These are phyloP conservation scores for Jaapia argillacea DNA, from an alignment of 768 basidiomycete species.

Conservation along the genomic window DNA sequence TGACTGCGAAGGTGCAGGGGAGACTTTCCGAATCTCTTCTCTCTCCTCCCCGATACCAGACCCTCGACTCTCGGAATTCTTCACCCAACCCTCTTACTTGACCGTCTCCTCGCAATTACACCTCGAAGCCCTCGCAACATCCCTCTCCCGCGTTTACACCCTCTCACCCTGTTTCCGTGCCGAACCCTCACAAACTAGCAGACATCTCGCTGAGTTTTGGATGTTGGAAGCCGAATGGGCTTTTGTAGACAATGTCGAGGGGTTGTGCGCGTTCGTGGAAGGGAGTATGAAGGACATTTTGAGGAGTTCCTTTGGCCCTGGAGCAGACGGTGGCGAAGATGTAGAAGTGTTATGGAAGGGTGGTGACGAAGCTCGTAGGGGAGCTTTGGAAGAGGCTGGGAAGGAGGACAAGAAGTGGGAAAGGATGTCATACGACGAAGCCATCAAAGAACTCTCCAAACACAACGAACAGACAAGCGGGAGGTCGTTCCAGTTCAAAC, in stretches of 20 bases:
- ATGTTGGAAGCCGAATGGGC: conserved; percentile 98
- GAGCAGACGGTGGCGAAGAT: conserved; percentile 21
- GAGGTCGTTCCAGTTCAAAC: conserved; percentile 41
- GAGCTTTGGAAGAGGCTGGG: conserved; percentile 27
- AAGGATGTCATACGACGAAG: conserved; percentile 72
- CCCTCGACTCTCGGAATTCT: conserved; percentile 42
- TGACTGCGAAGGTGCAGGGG: conserved; percentile 96
- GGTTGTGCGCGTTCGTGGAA: conserved; percentile 50
- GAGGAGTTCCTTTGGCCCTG: too few relatives aligned
- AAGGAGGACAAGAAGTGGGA: conserved; percentile 38
- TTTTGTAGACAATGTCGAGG: conserved; percentile 35
- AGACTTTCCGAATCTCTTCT: conserved; percentile 67
- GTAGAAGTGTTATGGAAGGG: conserved; percentile 29
- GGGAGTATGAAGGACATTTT: conserved; percentile 35
- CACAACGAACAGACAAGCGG: conserved; percentile 17
- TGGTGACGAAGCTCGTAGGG: conserved; percentile 23
- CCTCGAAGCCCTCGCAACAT: conserved; percentile 75
- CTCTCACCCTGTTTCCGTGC: conserved; percentile 93
- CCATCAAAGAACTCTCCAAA: conserved; percentile 45
- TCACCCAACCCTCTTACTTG: conserved; percentile 67
- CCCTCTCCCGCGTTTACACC: conserved; percentile 81
- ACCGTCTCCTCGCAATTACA: conserved; percentile 97
- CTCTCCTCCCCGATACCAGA: conserved; percentile 14
- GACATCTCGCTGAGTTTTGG: conserved; percentile 98
- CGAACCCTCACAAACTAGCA: conserved; percentile 75